Evolutionary conservation across 345 rosid genomes (phyloP).

Genomic region (Moringa oleifera): DNA sequence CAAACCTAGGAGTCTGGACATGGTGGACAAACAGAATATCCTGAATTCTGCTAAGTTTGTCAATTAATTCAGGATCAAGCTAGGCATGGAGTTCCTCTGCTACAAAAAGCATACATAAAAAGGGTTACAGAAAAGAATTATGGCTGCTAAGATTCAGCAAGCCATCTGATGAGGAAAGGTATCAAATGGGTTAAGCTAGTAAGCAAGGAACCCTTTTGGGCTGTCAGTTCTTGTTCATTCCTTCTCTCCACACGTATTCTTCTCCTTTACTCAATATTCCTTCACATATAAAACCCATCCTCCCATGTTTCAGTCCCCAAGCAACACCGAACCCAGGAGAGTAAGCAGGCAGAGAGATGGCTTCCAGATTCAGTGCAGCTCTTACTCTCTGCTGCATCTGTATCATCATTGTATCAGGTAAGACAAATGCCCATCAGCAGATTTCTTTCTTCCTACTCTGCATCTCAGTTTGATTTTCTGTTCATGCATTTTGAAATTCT

Average conservation of each 20-base stretch:
- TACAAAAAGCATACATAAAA: background rate
- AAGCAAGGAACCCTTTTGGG: constrained; percentile 28
- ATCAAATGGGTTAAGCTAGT: constrained; percentile 3
- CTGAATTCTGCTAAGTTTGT: background rate
- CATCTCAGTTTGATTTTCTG: too few relatives aligned
- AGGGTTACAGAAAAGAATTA: background rate
- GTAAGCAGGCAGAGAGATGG: constrained; percentile 1
- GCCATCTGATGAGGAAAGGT: constrained; percentile 15
- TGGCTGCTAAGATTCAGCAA: background rate
- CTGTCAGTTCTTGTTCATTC: constrained; percentile 15
- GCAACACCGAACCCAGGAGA: background rate
- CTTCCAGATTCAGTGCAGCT: constrained; percentile 4
- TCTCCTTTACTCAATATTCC: background rate
- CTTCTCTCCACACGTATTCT: constrained; percentile 27
- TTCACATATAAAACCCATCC: background rate
- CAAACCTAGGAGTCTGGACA: too few relatives aligned
- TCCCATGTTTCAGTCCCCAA: background rate
- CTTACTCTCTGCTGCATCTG: background rate
- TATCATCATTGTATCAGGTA: constrained; percentile 24
- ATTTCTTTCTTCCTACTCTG: background rate
- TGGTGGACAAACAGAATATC: too few relatives aligned
- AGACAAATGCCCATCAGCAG: too few relatives aligned
- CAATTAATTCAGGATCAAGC: too few relatives aligned
- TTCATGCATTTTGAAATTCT: too few relatives aligned
- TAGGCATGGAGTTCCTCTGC: background rate